Percentiles rank a stretch among this genome's conserved stretches.
phyloP scores from a whole-genome alignment of 306 rosid species.

The Ormosia emarginata region DNA sequence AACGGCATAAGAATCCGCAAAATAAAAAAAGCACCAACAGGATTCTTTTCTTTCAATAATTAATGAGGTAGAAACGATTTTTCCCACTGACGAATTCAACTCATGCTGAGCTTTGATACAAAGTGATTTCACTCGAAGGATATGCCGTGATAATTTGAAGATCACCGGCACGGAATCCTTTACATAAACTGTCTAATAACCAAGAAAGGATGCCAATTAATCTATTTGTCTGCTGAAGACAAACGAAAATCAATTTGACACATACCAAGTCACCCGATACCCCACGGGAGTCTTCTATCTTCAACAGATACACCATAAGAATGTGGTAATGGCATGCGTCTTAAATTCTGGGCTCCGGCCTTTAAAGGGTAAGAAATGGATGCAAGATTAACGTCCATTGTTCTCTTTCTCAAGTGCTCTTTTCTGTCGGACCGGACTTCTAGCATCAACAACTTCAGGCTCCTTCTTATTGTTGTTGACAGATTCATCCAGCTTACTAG shows the following conservation, averaged over 20 bases:
- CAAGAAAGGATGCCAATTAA: background rate
- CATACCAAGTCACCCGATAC: background rate
- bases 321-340: conserved; percentile 13
- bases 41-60: background rate
- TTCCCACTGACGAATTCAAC: background rate
- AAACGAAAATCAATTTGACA: background rate
- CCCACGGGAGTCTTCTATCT: background rate
- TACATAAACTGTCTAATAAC: background rate
- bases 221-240: background rate
- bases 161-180: background rate
- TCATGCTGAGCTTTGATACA: background rate
- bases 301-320: conserved; percentile 24
- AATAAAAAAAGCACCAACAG: background rate
- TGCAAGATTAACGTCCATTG: conserved; percentile 40
- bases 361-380: background rate
- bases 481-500: conserved; percentile 49
- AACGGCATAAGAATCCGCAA: background rate
- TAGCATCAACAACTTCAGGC: conserved; percentile 38
- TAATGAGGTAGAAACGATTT: background rate
- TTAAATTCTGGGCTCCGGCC: background rate
- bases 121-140: background rate
- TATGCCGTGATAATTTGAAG: background rate
- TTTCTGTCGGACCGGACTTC: conserved; percentile 46
- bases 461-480: conserved; percentile 45
- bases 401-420: conserved; percentile 79